Evolutionary conservation across 495 filamentous ascomycete genomes (phyloP).

Genomic region (Friedmanniomyces simplex): DNA sequence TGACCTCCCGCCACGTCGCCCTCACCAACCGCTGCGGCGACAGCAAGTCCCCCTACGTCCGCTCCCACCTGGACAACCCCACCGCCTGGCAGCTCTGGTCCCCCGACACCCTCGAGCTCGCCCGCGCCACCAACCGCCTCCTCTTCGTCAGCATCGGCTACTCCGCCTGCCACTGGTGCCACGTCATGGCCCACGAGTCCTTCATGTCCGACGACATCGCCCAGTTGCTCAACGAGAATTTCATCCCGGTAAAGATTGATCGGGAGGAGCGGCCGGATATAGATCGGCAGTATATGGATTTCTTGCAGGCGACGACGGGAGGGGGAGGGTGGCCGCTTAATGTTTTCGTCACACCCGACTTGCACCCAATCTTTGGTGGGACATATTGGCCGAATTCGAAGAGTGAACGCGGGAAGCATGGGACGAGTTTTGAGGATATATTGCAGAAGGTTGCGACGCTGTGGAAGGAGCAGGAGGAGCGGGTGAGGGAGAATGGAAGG

Average conservation of each 20-base stretch:
- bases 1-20: conserved; percentile 8
- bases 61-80: conserved; percentile 69
- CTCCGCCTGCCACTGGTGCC: conserved; percentile 79
- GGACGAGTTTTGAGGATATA: conserved; percentile 64
- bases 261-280: conserved; percentile 92
- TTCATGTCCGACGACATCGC: conserved; percentile 79
- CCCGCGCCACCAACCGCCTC: conserved; percentile 68
- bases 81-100: conserved; percentile 93
- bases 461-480: conserved; percentile 74
- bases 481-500: conserved; percentile 70
- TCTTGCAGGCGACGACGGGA: conserved; percentile 85
- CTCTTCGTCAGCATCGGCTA: conserved; percentile 95
- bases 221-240: conserved; percentile 68
- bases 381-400: conserved; percentile 90
- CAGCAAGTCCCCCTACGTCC: conserved; percentile 74
- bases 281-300: conserved; percentile 97
- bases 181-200: conserved; percentile 89
- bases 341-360: conserved; percentile 85
- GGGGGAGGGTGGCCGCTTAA: conserved; percentile 95
- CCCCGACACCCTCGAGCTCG: conserved; percentile 62
- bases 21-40: conserved; percentile 61
- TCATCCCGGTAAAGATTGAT: conserved; percentile 89
- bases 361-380: conserved; percentile 90
- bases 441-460: conserved; percentile 68
- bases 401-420: conserved; percentile 32